A percentile compares a stretch with the other conserved stretches of the same genome.
Conservation (phyloP, 129 eudicot genomes). For the Silybum marianum region DNA sequence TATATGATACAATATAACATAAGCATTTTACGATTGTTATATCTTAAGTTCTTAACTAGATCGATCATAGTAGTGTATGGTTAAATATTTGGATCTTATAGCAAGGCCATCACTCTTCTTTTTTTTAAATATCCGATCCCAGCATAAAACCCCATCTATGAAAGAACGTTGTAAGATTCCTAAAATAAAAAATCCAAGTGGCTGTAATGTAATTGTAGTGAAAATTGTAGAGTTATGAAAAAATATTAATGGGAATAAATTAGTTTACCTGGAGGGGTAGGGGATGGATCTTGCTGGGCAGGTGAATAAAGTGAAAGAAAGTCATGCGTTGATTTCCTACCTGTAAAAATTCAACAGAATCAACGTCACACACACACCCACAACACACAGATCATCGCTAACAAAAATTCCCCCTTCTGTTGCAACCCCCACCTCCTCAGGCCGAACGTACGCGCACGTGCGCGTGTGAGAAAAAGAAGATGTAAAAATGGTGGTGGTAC, state of each 20-base stretch:
- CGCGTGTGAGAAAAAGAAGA: constrained; percentile 20
- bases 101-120: not conserved
- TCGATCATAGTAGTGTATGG: not conserved
- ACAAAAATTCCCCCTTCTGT: constrained; percentile 10
- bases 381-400: not conserved
- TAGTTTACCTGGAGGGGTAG: constrained; percentile 48
- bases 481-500: constrained; percentile 37
- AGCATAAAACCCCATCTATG: not conserved
- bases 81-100: not conserved
- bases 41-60: not conserved
- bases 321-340: constrained; percentile 87
- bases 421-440: not conserved
- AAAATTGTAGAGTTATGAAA: not conserved
- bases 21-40: not conserved
- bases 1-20: not conserved
- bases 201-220: not conserved
- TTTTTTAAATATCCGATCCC: not conserved
- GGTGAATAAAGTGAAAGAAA: constrained; percentile 93
- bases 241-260: not conserved
- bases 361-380: constrained; percentile 15
- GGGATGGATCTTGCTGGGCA: constrained; percentile 76
- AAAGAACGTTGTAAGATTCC: not conserved
- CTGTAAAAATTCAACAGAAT: constrained; percentile 43
- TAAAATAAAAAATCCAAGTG: not conserved
- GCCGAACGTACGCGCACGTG: constrained; percentile 17